Evolutionary conservation across 148 eudicot species (phyloP).

Genomic region (Rhododendron ovatum): DNA sequence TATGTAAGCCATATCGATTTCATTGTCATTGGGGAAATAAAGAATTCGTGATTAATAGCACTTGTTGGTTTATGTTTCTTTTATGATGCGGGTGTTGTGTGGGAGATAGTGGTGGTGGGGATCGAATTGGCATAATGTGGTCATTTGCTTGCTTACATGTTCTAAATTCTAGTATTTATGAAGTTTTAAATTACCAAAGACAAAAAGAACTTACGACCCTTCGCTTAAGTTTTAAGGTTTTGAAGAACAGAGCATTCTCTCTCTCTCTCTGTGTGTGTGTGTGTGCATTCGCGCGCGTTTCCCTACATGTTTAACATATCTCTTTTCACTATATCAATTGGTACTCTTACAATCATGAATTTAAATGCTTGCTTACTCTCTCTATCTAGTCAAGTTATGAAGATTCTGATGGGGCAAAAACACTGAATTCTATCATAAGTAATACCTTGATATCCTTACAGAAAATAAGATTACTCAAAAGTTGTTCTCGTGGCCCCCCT

Average conservation of each 20-base stretch:
- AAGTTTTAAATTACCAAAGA: neutral
- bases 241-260: too few species aligned
- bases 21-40: too few species aligned
- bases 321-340: too few species aligned
- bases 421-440: neutral
- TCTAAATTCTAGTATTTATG: neutral
- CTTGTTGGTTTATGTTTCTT: neutral
- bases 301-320: too few species aligned
- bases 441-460: neutral
- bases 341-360: too few species aligned
- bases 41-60: too few species aligned
- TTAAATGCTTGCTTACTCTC: too few species aligned
- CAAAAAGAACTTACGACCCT: neutral
- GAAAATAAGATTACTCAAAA: neutral
- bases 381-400: neutral
- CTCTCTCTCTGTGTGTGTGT: too few species aligned
- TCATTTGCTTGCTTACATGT: neutral
- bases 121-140: neutral
- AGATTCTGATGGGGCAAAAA: neutral
- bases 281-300: accelerated
- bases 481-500: neutral
- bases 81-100: neutral
- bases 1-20: too few species aligned
- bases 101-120: neutral
- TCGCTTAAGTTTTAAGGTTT: too few species aligned